Conservation (phyloP, 1,139 yeast genomes). For the Magnusiomyces clavatus region DNA sequence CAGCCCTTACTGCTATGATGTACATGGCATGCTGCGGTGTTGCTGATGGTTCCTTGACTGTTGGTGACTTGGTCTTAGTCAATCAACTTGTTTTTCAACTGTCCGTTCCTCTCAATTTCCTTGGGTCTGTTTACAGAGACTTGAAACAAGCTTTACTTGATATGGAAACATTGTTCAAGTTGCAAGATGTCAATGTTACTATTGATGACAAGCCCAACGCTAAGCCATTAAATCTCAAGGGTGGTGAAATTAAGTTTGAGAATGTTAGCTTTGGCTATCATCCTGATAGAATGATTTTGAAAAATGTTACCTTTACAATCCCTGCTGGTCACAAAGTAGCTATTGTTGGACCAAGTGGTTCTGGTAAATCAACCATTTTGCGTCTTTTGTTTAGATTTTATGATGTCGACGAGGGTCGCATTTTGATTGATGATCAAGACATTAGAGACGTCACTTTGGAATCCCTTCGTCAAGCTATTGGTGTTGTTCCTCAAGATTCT, state of each 20-base stretch:
- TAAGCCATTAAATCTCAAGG: constrained; percentile 44
- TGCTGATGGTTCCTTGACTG: constrained; percentile 70
- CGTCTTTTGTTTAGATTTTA: constrained; percentile 82
- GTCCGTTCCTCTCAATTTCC: constrained; percentile 85
- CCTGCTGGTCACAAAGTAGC: constrained; percentile 92
- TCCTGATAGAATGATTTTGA: constrained; percentile 76
- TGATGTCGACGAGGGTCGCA: constrained; percentile 72
- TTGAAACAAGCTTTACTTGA: constrained; percentile 85
- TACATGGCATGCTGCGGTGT: constrained; percentile 98
- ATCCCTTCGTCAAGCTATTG: constrained; percentile 64
- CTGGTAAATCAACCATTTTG: constrained; percentile 88
- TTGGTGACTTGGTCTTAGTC: constrained; percentile 93
- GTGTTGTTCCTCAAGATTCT: constrained; percentile 97
- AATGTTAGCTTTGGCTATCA: constrained; percentile 92
- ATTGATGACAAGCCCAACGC: constrained; percentile 59
- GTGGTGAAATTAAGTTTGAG: constrained; percentile 77
- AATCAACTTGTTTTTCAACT: constrained; percentile 94
- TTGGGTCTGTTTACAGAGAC: constrained; percentile 94
- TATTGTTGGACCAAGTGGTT: constrained; percentile 90
- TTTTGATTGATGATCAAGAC: constrained; percentile 85
- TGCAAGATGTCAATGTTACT: constrained; percentile 65
- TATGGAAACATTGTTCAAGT: constrained; percentile 83
- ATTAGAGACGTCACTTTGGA: constrained; percentile 68
- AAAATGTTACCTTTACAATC: constrained; percentile 72
- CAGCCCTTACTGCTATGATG: constrained; percentile 95